Conservation (phyloP, 495 filamentous ascomycete species). For the Talaromyces borbonicus region DNA sequence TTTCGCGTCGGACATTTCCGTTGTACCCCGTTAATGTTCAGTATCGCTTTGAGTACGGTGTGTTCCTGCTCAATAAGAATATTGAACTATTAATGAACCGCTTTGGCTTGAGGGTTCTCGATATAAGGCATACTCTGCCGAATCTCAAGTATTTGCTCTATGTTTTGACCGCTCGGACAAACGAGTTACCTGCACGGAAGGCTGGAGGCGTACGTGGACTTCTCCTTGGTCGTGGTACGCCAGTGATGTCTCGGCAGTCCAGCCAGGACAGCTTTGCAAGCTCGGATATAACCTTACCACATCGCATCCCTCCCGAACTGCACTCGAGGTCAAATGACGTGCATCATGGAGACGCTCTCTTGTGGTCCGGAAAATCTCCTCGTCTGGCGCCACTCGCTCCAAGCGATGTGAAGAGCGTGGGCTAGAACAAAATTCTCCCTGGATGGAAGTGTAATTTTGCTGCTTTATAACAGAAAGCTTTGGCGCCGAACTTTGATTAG, state of each 20-base stretch:
- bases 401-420: too few species aligned
- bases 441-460: too few species aligned
- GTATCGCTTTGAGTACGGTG: slow-evolving; percentile 88
- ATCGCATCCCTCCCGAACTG: slow-evolving; percentile 1
- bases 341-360: too few species aligned
- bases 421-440: too few species aligned
- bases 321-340: background rate
- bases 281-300: slow-evolving; percentile 17
- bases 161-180: slow-evolving; percentile 65
- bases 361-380: too few species aligned
- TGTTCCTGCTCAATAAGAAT: slow-evolving; percentile 89
- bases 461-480: too few species aligned
- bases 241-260: slow-evolving; percentile 27
- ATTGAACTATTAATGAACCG: slow-evolving; percentile 74
- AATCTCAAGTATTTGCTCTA: slow-evolving; percentile 92
- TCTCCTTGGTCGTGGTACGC: slow-evolving; percentile 22
- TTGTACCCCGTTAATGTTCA: slow-evolving; percentile 68
- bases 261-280: slow-evolving; percentile 33
- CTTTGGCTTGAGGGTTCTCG: slow-evolving; percentile 66
- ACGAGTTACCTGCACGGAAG: slow-evolving; percentile 70
- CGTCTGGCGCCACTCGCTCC: too few species aligned
- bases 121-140: slow-evolving; percentile 82
- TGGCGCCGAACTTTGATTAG: too few species aligned
- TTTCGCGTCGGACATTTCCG: slow-evolving; percentile 65
- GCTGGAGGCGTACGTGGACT: slow-evolving; percentile 65